phyloP scores from a whole-genome alignment of 1,139 yeast species.

The Kodamaea sp. region DNA sequence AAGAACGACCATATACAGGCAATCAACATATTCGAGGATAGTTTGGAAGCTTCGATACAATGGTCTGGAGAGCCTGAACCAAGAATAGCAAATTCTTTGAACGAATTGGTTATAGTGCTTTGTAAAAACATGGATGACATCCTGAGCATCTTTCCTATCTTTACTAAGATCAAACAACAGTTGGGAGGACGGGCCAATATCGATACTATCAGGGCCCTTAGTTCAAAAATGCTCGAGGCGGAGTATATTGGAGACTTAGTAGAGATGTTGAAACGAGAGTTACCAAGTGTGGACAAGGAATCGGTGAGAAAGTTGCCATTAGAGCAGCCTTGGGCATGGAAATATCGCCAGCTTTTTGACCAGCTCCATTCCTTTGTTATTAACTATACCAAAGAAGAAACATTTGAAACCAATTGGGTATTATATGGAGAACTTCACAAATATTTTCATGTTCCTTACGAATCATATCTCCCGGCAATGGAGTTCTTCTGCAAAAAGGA shows the following conservation, averaged over 20 bases:
- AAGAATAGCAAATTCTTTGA: slow-evolving; percentile 29
- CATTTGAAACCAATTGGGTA: slow-evolving; percentile 59
- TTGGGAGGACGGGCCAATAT: slow-evolving; percentile 28
- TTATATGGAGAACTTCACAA: slow-evolving; percentile 61
- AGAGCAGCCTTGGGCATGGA: slow-evolving; percentile 25
- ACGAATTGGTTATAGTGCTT: slow-evolving; percentile 30
- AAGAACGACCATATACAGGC: slow-evolving; percentile 26
- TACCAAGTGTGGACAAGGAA: slow-evolving; percentile 48
- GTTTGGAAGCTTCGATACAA: slow-evolving; percentile 24
- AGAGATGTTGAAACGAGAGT: slow-evolving; percentile 59
- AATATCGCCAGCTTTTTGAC: slow-evolving; percentile 36
- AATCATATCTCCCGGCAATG: slow-evolving; percentile 61
- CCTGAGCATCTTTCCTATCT: slow-evolving; percentile 31
- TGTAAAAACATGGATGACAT: slow-evolving; percentile 23
- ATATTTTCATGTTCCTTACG: slow-evolving; percentile 61
- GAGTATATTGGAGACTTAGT: slow-evolving; percentile 60
- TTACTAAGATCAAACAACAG: slow-evolving; percentile 41
- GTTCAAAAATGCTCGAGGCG: slow-evolving; percentile 46
- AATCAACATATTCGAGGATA: slow-evolving; percentile 33
- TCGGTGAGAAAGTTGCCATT: slow-evolving; percentile 31
- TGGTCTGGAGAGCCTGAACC: slow-evolving; percentile 40
- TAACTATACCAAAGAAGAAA: slow-evolving; percentile 39
- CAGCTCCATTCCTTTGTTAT: slow-evolving; percentile 49
- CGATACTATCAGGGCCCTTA: slow-evolving; percentile 50
- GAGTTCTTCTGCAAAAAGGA: slow-evolving; percentile 56